Conservation (phyloP, 768 basidiomycete genomes). For the Termitomyces sp. region DNA sequence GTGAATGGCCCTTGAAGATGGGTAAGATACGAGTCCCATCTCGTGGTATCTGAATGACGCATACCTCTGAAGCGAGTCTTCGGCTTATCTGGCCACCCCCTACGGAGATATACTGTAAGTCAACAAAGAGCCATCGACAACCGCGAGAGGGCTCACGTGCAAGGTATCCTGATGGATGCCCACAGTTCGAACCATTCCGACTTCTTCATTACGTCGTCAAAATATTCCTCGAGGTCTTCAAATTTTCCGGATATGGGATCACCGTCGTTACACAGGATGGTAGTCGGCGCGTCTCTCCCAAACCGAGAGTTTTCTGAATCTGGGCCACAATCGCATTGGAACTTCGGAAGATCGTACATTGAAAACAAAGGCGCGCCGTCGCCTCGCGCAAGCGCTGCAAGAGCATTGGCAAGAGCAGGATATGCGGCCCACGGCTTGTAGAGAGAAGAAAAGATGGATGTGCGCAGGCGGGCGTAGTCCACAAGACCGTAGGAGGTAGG, state of each 20-base stretch:
- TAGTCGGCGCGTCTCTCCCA: conserved; percentile 15
- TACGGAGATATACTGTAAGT: conserved; percentile 1
- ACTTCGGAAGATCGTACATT: conserved; percentile 13
- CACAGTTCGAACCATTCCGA: conserved; percentile 31
- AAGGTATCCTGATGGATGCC: conserved; percentile 22
- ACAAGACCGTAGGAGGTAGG: conserved; percentile 30
- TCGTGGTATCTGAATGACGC: background rate
- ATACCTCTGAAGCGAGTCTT: conserved; percentile 22
- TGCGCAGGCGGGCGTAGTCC: conserved; percentile 29
- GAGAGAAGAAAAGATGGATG: conserved; percentile 27
- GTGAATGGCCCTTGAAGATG: conserved; percentile 21
- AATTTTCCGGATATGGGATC: conserved; percentile 23
- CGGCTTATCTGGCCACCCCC: conserved; percentile 21
- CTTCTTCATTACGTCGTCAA: conserved; percentile 16
- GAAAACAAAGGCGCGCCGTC: conserved; percentile 25
- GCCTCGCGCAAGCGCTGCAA: conserved; percentile 31
- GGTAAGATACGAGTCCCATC: background rate
- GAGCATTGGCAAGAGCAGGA: conserved; percentile 28
- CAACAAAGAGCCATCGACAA: background rate
- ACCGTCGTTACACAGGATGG: conserved; percentile 35
- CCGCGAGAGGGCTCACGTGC: conserved; percentile 24
- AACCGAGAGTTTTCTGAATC: background rate
- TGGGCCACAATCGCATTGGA: conserved; percentile 27
- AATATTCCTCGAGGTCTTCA: conserved; percentile 25
- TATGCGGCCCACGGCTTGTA: conserved; percentile 33